Evolutionary conservation across 257 asterid species (phyloP).

Genomic region (Plectranthus barbatus): DNA sequence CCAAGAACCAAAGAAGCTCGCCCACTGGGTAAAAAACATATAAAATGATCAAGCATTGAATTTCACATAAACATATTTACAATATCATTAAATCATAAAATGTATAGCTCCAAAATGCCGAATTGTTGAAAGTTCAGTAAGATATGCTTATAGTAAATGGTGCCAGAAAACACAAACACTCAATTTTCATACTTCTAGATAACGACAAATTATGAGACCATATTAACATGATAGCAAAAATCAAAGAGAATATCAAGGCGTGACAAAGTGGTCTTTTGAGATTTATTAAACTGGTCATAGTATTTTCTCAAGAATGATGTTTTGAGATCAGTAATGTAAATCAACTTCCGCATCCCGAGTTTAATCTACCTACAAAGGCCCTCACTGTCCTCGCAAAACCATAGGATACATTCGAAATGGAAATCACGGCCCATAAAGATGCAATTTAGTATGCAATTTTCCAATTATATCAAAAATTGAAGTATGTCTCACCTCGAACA

Average conservation of each 20-base stretch:
- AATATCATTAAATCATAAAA: neutral
- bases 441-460: neutral
- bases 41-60: neutral
- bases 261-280: neutral
- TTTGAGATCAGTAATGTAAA: neutral
- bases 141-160: neutral
- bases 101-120: neutral
- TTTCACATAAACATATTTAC: neutral
- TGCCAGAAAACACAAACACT: neutral
- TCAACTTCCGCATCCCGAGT: neutral
- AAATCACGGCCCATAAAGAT: neutral
- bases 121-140: neutral
- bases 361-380: neutral
- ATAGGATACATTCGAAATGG: neutral
- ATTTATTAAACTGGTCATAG: neutral
- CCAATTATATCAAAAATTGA: neutral
- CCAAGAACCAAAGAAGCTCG: conserved; percentile 43
- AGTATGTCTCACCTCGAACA: conserved; percentile 33
- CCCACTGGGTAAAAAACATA: conserved; percentile 35
- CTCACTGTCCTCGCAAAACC: conserved; percentile 1
- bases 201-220: neutral
- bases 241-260: neutral
- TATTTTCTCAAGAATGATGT: conserved; percentile 3
- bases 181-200: neutral
- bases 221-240: too few species aligned